Percentiles rank a stretch among this genome's conserved stretches.
phyloP scores from a whole-genome alignment of 2,329 filamentous ascomycete genomes.

The Fusarium sp. region DNA sequence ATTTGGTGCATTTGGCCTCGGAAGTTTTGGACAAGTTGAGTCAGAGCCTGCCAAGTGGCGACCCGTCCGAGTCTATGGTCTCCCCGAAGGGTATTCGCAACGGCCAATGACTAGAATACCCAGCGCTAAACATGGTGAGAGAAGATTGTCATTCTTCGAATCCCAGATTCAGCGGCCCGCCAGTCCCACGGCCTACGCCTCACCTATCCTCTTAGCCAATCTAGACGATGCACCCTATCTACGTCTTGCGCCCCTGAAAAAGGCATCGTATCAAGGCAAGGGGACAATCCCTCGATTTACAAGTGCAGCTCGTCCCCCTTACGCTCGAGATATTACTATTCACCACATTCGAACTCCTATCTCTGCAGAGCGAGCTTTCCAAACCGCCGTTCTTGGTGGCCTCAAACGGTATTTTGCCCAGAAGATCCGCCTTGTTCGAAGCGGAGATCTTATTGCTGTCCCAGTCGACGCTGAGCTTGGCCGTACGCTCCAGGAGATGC shows the following conservation, averaged over 20 bases:
- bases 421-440: conserved; percentile 82
- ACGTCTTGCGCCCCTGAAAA: conserved; percentile 77
- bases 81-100: conserved; percentile 78
- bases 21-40: conserved; percentile 65
- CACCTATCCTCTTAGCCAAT: conserved; percentile 88
- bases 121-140: conserved; percentile 61
- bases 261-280: conserved; percentile 59
- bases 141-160: conserved; percentile 71
- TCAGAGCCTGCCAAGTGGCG: conserved; percentile 76
- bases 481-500: conserved; percentile 80
- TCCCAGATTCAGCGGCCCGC: conserved; percentile 71
- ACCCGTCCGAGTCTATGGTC: conserved; percentile 86
- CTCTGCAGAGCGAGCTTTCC: conserved; percentile 84
- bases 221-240: conserved; percentile 82
- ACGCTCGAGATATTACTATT: conserved; percentile 81
- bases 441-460: conserved; percentile 88
- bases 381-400: conserved; percentile 86
- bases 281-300: conserved; percentile 66
- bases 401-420: conserved; percentile 90
- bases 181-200: conserved; percentile 75
- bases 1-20: conserved; percentile 73
- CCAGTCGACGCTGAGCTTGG: conserved; percentile 88
- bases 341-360: conserved; percentile 89
- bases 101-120: conserved; percentile 70
- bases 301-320: conserved; percentile 65